phyloP scores from a whole-genome alignment of 768 basidiomycete species.

The Termitomyces sp. region DNA sequence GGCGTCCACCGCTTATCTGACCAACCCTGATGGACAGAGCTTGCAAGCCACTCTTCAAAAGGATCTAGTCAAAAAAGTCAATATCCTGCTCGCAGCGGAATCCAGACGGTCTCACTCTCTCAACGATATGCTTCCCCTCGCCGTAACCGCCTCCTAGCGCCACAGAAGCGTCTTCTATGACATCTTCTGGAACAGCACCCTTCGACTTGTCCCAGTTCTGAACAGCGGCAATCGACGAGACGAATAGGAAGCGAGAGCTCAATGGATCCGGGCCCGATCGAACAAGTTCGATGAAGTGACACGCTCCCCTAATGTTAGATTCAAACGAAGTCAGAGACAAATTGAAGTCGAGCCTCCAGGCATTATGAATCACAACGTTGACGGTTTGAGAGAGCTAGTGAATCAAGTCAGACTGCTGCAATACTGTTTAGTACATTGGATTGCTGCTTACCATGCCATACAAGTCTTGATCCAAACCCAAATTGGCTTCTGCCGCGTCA shows the following conservation, averaged over 20 bases:
- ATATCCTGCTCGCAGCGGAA: background rate
- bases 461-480: background rate
- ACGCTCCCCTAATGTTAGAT: background rate
- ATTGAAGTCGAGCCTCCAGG: constrained; percentile 38
- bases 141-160: constrained; percentile 12
- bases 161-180: constrained; percentile 14
- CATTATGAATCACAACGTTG: constrained; percentile 28
- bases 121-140: constrained; percentile 28
- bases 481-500: background rate
- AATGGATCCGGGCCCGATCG: constrained; percentile 12
- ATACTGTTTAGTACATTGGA: background rate
- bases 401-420: background rate
- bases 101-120: constrained; percentile 19
- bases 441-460: background rate
- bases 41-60: constrained; percentile 23
- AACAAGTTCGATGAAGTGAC: constrained; percentile 17
- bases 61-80: constrained; percentile 15
- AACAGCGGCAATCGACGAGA: constrained; percentile 24
- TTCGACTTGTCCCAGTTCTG: constrained; percentile 14
- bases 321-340: constrained; percentile 26
- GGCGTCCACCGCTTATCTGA: constrained; percentile 28
- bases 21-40: constrained; percentile 28
- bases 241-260: background rate
- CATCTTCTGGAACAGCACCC: constrained; percentile 14
- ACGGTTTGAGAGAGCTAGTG: constrained; percentile 21